Conservation (phyloP, 1,139 yeast genomes). For the Candida sanyaensis region DNA sequence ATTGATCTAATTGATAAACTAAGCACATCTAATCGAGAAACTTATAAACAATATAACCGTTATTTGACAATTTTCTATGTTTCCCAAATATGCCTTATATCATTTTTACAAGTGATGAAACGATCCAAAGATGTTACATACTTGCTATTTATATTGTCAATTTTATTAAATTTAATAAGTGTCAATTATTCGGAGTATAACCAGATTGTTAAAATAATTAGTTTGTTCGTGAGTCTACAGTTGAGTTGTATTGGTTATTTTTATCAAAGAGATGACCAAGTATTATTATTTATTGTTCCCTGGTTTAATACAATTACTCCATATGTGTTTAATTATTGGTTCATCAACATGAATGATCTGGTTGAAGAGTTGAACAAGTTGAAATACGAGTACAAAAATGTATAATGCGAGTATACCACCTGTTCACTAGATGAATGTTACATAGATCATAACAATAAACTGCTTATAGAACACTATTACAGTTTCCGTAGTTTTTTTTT, state of each 20-base stretch:
- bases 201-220: background rate
- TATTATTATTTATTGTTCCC: background rate
- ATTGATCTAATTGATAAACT: background rate
- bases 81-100: background rate
- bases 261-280: background rate
- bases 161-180: background rate
- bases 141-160: background rate
- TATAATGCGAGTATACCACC: background rate
- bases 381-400: slow-evolving; percentile 3
- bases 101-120: background rate
- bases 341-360: background rate
- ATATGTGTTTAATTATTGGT: slow-evolving; percentile 1
- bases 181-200: background rate
- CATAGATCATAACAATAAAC: no score
- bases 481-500: no score
- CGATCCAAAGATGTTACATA: background rate
- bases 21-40: background rate
- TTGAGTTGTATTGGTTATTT: background rate
- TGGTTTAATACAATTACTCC: slow-evolving; percentile 2
- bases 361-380: slow-evolving; percentile 1
- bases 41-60: background rate
- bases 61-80: background rate
- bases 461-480: no score
- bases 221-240: background rate
- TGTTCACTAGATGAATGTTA: no score